Conservation (phyloP, 2,329 filamentous ascomycete species). For the Phyllosticta capitalensis region DNA sequence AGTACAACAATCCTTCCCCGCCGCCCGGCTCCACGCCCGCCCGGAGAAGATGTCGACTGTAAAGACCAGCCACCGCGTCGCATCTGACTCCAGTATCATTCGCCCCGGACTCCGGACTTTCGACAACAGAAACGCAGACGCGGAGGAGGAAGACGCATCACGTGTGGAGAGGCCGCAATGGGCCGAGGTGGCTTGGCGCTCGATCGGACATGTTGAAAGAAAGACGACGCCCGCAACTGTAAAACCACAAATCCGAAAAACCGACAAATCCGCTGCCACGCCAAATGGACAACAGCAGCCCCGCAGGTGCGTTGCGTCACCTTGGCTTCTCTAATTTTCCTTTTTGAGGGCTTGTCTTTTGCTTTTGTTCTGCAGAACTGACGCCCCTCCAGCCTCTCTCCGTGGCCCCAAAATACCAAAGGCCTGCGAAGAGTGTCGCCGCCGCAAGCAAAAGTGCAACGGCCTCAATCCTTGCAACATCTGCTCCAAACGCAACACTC, state of each 20-base stretch:
- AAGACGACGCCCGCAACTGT: background rate
- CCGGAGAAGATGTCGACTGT: too few relatives aligned
- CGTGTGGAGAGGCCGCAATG: background rate
- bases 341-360: background rate
- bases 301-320: background rate
- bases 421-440: slow-evolving; percentile 11
- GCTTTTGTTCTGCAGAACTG: too few relatives aligned
- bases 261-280: too few relatives aligned
- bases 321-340: background rate
- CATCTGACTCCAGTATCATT: too few relatives aligned
- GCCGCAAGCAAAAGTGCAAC: slow-evolving; percentile 11
- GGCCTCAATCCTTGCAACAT: slow-evolving; percentile 10
- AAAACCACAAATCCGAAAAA: background rate
- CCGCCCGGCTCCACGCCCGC: background rate
- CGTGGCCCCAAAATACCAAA: slow-evolving; percentile 12
- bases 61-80: background rate
- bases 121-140: too few relatives aligned
- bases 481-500: slow-evolving; percentile 5
- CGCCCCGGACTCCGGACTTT: too few relatives aligned
- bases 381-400: slow-evolving; percentile 9
- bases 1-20: background rate
- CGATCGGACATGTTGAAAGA: background rate
- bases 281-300: background rate
- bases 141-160: background rate
- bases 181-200: background rate